Conservation (phyloP, 2,329 filamentous ascomycete species). For the Cladosporium sp. region DNA sequence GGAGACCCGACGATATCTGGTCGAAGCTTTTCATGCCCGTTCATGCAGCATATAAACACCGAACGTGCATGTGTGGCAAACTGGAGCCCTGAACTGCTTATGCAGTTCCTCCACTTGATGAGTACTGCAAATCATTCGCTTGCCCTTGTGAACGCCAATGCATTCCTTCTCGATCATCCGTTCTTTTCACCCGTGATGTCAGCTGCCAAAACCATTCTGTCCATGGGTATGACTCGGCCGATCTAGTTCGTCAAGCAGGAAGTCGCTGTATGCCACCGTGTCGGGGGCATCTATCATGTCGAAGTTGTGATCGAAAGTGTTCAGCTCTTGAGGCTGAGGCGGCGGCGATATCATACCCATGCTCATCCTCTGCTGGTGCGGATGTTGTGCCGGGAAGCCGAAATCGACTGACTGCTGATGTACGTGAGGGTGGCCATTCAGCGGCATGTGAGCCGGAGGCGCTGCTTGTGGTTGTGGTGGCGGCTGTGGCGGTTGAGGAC, state of each 20-base stretch:
- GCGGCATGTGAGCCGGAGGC: constrained; percentile 4
- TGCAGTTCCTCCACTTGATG: background rate
- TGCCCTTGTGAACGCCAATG: background rate
- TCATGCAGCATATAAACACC: background rate
- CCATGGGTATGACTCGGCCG: constrained; percentile 12
- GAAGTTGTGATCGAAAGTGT: constrained; percentile 17
- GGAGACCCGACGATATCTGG: background rate
- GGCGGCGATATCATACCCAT: constrained; percentile 7
- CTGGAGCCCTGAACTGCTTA: background rate
- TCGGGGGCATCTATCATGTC: constrained; percentile 14
- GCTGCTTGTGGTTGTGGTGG: background rate
- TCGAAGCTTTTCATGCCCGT: background rate
- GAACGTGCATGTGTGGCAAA: background rate
- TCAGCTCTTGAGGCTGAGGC: constrained; percentile 1
- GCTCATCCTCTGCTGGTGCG: constrained; percentile 9
- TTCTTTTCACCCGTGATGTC: background rate
- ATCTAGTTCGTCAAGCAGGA: constrained; percentile 17
- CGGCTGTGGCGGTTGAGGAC: constrained; percentile 22
- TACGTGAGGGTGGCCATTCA: constrained; percentile 1
- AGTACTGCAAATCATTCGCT: background rate
- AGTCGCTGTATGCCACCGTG: constrained; percentile 18
- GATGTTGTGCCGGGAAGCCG: constrained; percentile 10
- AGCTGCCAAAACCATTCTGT: constrained; percentile 8
- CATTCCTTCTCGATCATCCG: background rate
- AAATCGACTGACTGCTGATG: constrained; percentile 13